A percentile compares a stretch with the other conserved stretches of the same genome.
These are phyloP conservation scores for Naumovozyma dairenensis DNA, from an alignment of 805 yeast genomes.

Conservation along the genomic window DNA sequence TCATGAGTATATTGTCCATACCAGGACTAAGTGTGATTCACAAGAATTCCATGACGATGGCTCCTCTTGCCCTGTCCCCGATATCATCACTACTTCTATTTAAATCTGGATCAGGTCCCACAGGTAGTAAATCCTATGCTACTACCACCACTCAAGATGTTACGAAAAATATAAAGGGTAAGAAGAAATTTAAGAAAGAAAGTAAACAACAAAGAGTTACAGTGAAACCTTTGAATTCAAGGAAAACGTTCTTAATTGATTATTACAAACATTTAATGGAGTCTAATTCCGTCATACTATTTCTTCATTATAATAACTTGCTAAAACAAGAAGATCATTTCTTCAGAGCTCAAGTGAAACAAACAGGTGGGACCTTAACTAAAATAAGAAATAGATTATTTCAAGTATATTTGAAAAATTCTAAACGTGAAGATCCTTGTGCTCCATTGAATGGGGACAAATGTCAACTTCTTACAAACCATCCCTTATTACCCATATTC, in stretches of 20 bases:
- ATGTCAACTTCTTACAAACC: conserved; percentile 32
- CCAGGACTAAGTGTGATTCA: no score
- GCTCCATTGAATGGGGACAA: conserved; percentile 39
- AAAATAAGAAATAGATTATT: conserved; percentile 62
- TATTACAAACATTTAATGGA: conserved; percentile 64
- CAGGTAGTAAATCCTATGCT: no score
- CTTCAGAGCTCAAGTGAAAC: conserved; percentile 50
- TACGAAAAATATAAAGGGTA: no score
- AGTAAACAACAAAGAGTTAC: conserved; percentile 31
- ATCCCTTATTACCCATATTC: conserved; percentile 63
- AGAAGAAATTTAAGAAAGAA: no score
- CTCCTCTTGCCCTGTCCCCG: no score
- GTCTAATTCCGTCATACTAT: conserved; percentile 57
- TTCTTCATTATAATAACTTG: conserved; percentile 79
- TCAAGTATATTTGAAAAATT: conserved; percentile 65
- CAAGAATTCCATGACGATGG: no score
- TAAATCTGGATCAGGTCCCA: no score
- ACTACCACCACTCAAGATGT: no score
- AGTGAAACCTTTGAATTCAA: conserved; percentile 52
- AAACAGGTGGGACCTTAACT: conserved; percentile 60
- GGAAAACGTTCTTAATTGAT: conserved; percentile 83
- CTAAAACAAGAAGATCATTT: conserved; percentile 55
- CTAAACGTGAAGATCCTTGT: conserved; percentile 58
- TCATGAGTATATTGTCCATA: no score
- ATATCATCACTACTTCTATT: no score